Evolutionary conservation across 2,329 filamentous ascomycete genomes (phyloP).

Genomic region (Nigrospora osmanthi): DNA sequence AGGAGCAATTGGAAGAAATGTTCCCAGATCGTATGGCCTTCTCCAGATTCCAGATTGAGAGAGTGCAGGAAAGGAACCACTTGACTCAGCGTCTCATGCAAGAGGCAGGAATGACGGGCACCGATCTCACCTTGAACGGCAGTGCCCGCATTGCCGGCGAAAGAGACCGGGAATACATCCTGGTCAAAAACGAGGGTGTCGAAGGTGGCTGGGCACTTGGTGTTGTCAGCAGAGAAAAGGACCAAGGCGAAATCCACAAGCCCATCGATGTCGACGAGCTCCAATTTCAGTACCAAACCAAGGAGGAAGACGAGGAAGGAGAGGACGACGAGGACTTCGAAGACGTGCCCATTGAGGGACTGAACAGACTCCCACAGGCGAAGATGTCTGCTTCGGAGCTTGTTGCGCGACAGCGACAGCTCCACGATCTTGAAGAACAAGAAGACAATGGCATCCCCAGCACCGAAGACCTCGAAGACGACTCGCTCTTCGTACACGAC

Average conservation of each 20-base stretch:
- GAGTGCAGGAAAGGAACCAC: constrained; percentile 86
- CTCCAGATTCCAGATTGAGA: constrained; percentile 90
- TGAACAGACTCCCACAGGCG: constrained; percentile 75
- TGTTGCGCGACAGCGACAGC: constrained; percentile 16
- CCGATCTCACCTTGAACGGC: constrained; percentile 60
- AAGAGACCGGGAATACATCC: constrained; percentile 84
- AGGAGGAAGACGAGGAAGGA: constrained; percentile 50
- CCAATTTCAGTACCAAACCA: constrained; percentile 46
- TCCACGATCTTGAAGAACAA: constrained; percentile 11
- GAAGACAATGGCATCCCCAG: constrained; percentile 2
- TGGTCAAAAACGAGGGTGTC: constrained; percentile 91
- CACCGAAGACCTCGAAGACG: constrained; percentile 32
- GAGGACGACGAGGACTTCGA: constrained; percentile 78
- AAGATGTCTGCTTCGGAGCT: constrained; percentile 15
- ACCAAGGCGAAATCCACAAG: constrained; percentile 71
- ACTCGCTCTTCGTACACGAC: constrained; percentile 48
- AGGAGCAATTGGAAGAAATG: constrained; percentile 93
- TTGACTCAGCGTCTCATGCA: constrained; percentile 93
- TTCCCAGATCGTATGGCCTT: constrained; percentile 98
- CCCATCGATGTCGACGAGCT: constrained; percentile 84
- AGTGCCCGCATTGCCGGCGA: constrained; percentile 71
- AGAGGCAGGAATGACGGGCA: constrained; percentile 79
- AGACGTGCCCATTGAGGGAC: constrained; percentile 82
- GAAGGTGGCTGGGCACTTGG: constrained; percentile 95
- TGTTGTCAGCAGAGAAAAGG: constrained; percentile 80